A percentile compares a stretch with the other conserved stretches of the same genome.
Evolutionary conservation across 768 basidiomycete species (phyloP).

Genomic region (Psilocybe cyanescens): DNA sequence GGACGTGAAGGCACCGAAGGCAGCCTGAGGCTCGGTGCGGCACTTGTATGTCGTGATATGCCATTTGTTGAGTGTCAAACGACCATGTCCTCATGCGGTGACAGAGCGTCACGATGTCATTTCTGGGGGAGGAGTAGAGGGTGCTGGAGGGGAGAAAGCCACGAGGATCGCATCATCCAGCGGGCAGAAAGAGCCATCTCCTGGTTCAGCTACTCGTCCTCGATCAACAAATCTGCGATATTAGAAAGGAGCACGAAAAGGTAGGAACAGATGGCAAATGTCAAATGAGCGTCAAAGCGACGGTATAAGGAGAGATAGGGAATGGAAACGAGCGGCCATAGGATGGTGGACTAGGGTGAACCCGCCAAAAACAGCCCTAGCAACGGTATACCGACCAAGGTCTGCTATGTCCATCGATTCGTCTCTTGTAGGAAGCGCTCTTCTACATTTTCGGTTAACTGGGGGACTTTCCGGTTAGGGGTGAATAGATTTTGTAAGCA

Average conservation of each 20-base stretch:
- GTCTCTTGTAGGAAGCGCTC: not conserved
- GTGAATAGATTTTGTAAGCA: not conserved
- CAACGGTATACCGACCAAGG: slow-evolving; percentile 2
- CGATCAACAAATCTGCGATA: not conserved
- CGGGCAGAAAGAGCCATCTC: not conserved
- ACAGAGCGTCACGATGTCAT: slow-evolving; percentile 8
- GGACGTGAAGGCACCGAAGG: slow-evolving; percentile 14
- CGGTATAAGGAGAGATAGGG: slow-evolving; percentile 10
- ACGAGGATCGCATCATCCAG: slow-evolving; percentile 11
- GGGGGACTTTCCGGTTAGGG: not conserved
- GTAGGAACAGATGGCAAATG: slow-evolving; percentile 7
- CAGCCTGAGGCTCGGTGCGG: slow-evolving; percentile 13
- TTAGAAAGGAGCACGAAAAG: not conserved
- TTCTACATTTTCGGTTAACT: not conserved
- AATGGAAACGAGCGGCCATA: slow-evolving; percentile 16
- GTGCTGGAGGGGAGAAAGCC: slow-evolving; percentile 1
- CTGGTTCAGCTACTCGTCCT: slow-evolving; percentile 7
- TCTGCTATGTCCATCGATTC: not conserved
- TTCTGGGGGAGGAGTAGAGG: slow-evolving; percentile 12
- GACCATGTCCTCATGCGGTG: slow-evolving; percentile 9
- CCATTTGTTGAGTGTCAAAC: slow-evolving; percentile 6
- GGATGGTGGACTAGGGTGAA: not conserved
- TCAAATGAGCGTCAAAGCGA: slow-evolving; percentile 21
- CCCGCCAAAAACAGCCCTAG: not conserved
- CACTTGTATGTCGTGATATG: slow-evolving; percentile 18